Evolutionary conservation across 2,329 filamentous ascomycete species (phyloP), one percentile per base, ranked within the genome.

Genomic region (Colletotrichum tropicale): DNA sequence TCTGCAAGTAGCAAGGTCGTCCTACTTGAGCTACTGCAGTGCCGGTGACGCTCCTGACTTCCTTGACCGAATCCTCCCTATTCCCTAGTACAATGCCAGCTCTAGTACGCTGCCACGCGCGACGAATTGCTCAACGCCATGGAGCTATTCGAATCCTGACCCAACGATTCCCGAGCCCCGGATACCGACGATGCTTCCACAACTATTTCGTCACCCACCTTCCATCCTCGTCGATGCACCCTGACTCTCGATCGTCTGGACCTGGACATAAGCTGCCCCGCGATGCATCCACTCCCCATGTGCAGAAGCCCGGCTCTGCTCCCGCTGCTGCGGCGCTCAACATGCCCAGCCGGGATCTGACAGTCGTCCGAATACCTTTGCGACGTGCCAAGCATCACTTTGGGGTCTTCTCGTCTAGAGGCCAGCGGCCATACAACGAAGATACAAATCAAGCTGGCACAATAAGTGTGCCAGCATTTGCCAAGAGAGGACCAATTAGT

Each of bases 201-300:
- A 96, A 98, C 80, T 98, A 99, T 88, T 99, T 99, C 84, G 95
- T 98, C 75, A 98, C 97, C 10, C 95, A 98, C 84, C 91, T 99
- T 3, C 96, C 97, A 6, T 98, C 96, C 21, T 98, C 96, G 16
- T 98, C 96, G 5, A 90, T 98, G 60, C 95, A 98, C 80, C 96
- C 97, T 9, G 96, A 98, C 84, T 94, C 94, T 43, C 89, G 92
- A 26, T 86, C 89, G 21, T 82, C 87, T 32, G 93, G 92, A 5
- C 92, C 92, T 34, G 94, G 95, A 79, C 96, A 98, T 84, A 96
- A 97, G 83, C 91, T 98, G 8, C 96, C 96, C 65, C 94, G 96
- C 80, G 91, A 95, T 79, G 95, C 95, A 28, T 97, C 95, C 62
- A 94, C 92, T 60, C 96, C 96, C 34, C 95, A 98, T 83, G 92